phyloP scores from a whole-genome alignment of 176 grass and related monocot genomes.

The Ensete ventricosum region DNA sequence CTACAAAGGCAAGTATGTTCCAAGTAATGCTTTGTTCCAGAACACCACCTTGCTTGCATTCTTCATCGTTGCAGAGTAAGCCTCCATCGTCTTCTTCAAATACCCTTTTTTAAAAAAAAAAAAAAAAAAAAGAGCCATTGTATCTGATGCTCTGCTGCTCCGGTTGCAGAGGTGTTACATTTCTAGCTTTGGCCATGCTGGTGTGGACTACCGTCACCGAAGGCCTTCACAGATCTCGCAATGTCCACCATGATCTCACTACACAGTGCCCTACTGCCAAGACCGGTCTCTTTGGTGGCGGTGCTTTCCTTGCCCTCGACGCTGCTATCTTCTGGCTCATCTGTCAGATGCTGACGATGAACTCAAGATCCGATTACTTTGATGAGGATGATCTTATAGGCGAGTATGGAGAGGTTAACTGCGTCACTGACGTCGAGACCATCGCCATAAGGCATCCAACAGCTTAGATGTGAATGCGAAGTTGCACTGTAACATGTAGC shows the following conservation, averaged over 20 bases:
- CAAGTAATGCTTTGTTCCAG: conserved; percentile 35
- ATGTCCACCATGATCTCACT: conserved; percentile 41
- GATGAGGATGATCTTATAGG: conserved; percentile 31
- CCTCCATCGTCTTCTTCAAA: conserved; percentile 6
- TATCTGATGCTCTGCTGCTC: too few species aligned
- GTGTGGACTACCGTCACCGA: conserved; percentile 56
- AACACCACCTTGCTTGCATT: conserved; percentile 52
- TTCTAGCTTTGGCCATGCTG: conserved; percentile 39
- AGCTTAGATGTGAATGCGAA: too few species aligned
- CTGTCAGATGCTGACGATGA: conserved; percentile 52
- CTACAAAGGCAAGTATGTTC: conserved; percentile 22
- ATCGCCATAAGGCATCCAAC: too few species aligned
- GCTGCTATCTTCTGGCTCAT: conserved; percentile 60
- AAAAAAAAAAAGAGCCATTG: too few species aligned
- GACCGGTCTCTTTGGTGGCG: conserved; percentile 68
- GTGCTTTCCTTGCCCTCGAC: conserved; percentile 53
- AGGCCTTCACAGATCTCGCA: conserved; percentile 28
- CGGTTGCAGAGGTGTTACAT: conserved; percentile 44
- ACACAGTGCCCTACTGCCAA: conserved; percentile 57
- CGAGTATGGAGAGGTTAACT: neutral
- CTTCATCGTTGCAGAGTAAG: conserved; percentile 61
- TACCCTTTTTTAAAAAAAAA: too few species aligned
- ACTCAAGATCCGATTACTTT: conserved; percentile 54
- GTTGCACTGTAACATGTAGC: too few species aligned
- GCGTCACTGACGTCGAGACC: too few species aligned